Base-by-base conservation (phyloP, 495 filamentous ascomycete genomes). In the Tuber melanosporum region DNA sequence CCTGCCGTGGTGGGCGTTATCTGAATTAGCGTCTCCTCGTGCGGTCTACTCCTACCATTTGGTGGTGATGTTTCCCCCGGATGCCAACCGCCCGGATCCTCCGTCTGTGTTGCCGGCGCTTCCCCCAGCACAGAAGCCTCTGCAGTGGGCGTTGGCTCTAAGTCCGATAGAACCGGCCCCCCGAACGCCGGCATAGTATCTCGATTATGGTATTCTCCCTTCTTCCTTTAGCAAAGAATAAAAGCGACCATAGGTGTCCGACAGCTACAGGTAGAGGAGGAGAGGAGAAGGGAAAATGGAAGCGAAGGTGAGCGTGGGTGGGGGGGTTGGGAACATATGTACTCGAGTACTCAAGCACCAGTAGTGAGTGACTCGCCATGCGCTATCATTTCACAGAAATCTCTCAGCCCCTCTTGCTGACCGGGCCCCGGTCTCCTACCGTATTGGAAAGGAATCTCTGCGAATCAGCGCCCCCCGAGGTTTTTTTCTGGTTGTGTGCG, bases 321-420 rank as follows among this genome's bases (percentile, higher is more conserved):
- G 57, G 57, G 46, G 26, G 26, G 57, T 17, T 36, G 26, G 57
- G 4, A 36, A 19, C 57, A 66, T 66, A 66, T 36, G 57, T 41
- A 41, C 39, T 41, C 39, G 4, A 41, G 57, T 41, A 41, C 39
- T 41, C 39, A 41, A 41, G 39, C 39, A 41, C 39, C 39, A 1
- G 39, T 66, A 66, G 57, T 66, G 14, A 36, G 57, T 36, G 12
- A 66, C 32, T 36, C 0, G 32, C n/a, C 57, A 62, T 62, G 3
- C 57, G 12, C 22, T 62, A 32, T 62, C 57, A 15, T 62, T 5
- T 10, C n/a, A 32, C 12, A 66, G 57, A 19, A 66, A 17, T 15
- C 26, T 36, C 57, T 66, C 57, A 66, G 57, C 57, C 57, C 26
- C 57, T 17, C 57, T 66, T 66, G 57, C 57, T 66, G 57, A 66